These are phyloP conservation scores for Tylopilus subfusipes DNA, from an alignment of 768 basidiomycete genomes.

Conservation along the genomic window DNA sequence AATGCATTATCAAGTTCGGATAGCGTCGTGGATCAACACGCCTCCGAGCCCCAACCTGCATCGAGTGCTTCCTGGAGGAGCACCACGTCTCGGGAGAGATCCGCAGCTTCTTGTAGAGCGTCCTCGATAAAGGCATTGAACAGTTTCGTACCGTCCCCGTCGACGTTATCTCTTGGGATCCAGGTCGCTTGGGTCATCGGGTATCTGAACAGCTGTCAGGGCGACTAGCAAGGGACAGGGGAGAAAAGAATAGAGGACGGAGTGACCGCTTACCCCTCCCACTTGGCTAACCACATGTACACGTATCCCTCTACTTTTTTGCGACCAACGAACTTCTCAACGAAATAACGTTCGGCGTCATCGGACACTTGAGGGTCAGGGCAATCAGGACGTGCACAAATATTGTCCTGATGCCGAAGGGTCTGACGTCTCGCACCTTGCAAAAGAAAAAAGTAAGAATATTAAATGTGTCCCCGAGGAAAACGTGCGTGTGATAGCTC, in stretches of 20 bases:
- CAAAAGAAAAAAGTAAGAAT: not conserved
- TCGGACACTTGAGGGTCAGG: slow-evolving; percentile 7
- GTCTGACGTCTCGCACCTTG: slow-evolving; percentile 19
- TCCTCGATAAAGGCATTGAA: slow-evolving; percentile 17
- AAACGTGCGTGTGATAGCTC: not conserved
- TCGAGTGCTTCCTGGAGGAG: slow-evolving; percentile 24
- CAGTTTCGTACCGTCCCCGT: slow-evolving; percentile 15
- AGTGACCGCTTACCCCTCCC: slow-evolving; percentile 28
- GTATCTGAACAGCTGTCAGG: slow-evolving; percentile 15
- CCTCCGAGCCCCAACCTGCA: slow-evolving; percentile 14
- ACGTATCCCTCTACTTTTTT: slow-evolving; percentile 11
- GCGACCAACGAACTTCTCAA: slow-evolving; percentile 30
- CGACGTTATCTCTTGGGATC: slow-evolving; percentile 29
- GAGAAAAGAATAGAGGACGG: not conserved
- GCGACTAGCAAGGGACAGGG: not conserved
- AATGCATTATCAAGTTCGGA: not conserved
- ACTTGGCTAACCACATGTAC: slow-evolving; percentile 30
- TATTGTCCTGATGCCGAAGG: slow-evolving; percentile 1
- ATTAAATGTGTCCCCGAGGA: not conserved
- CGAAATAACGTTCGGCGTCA: slow-evolving; percentile 17
- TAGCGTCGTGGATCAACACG: not conserved
- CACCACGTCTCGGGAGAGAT: slow-evolving; percentile 16
- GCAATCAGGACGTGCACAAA: slow-evolving; percentile 29
- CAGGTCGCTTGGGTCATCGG: slow-evolving; percentile 28
- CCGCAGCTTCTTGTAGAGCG: slow-evolving; percentile 15